These are phyloP conservation scores for Geotrichum histeridarum DNA, from an alignment of 1,139 yeast genomes.

Conservation along the genomic window DNA sequence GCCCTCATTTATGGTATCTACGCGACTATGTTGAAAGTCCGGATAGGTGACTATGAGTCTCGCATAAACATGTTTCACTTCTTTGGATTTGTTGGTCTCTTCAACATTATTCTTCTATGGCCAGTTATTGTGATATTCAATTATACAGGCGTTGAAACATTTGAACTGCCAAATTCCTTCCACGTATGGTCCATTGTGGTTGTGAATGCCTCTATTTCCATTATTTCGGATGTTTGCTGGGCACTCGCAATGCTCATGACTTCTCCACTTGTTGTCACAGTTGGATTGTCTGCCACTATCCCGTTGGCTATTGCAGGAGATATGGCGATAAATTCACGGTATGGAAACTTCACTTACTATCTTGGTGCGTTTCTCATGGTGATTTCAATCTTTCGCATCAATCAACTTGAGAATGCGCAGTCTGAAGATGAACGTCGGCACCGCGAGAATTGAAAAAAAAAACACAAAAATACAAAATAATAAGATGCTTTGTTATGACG, in stretches of 20 bases:
- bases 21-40: constrained; percentile 73
- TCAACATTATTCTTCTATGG: constrained; percentile 74
- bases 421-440: not conserved
- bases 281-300: constrained; percentile 86
- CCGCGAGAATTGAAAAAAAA: not conserved
- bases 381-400: constrained; percentile 75
- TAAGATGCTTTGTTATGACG: not conserved
- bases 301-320: constrained; percentile 95
- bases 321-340: constrained; percentile 61
- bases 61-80: constrained; percentile 78
- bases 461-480: not conserved
- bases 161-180: constrained; percentile 59
- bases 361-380: constrained; percentile 78
- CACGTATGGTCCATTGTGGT: constrained; percentile 52
- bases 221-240: constrained; percentile 90
- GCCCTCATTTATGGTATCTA: constrained; percentile 89
- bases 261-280: constrained; percentile 90
- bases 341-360: constrained; percentile 57
- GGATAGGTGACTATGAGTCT: constrained; percentile 60
- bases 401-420: constrained; percentile 67
- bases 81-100: constrained; percentile 90
- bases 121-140: constrained; percentile 69
- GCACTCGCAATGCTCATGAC: constrained; percentile 90
- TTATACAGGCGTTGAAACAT: constrained; percentile 56
- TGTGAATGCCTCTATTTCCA: constrained; percentile 68